Base-by-base conservation (phyloP, 2,329 filamentous ascomycete genomes). In the Colletotrichum tanaceti region DNA sequence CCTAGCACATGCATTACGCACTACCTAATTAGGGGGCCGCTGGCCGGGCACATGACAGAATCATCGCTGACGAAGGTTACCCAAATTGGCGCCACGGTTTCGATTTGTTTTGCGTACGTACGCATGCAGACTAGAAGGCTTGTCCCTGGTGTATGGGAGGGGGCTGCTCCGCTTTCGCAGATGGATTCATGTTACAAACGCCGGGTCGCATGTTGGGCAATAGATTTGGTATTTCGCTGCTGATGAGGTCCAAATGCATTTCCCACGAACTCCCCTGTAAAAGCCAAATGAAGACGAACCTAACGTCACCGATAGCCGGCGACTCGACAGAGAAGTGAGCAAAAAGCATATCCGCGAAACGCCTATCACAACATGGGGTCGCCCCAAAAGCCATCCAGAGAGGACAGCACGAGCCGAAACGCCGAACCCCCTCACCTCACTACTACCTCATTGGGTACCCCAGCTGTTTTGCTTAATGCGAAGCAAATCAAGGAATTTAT, bases 201-300 rank as follows among this genome's bases (percentile, higher is more conserved):
- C 18, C 46, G 58, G 64, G 58, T 47, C 46, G 52, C 53, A 67
- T 68, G 24, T 47, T 35, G 47, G 35, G 43, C 53, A 49, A 28
- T 41, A 68, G 32, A 63, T 67, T 68, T 70, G 67, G 67, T 70
- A 70, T 70, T 68, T 63, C 67, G 67, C 67, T 68, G 58, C 41
- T 63, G n/a, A 57, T 60, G 46, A 52, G 44, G 20, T 20, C 57
- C 44, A 63, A 59, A 67, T 70, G 64, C 67, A 55, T 53, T 63
- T 66, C 58, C 67, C 52, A 47, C 64, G 67, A 70, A 70, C 67
- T 68, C 58, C 67, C 64, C 54, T 68, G 67, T 54, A 68, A 63
- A 54, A 63, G 54, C 46, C 67, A 63, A 58, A 68, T 70, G 67
- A 70, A 54, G 52, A 68, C 32, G 54, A 68, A 63, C 53, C 39